These are phyloP conservation scores for Chaetomium olivaceum DNA, from an alignment of 2,329 filamentous ascomycete species.

Conservation along the genomic window DNA sequence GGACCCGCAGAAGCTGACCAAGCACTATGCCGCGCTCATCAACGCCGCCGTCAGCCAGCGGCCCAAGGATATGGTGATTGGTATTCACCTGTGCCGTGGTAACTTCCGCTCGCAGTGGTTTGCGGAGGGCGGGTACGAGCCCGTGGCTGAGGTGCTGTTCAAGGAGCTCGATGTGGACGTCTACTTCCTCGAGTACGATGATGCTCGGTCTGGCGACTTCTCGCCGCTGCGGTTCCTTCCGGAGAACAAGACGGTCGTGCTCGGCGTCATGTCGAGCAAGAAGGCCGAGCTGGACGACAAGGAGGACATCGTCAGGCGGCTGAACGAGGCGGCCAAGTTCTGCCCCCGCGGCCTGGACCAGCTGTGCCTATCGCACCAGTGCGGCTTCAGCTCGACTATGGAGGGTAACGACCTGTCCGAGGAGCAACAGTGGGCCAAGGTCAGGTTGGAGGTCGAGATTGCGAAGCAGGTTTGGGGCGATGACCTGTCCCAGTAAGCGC, in stretches of 20 bases:
- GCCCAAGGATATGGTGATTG: constrained; percentile 55
- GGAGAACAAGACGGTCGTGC: constrained; percentile 55
- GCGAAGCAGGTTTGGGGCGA: constrained; percentile 59
- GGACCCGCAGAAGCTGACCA: constrained; percentile 49
- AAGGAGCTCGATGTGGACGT: constrained; percentile 57
- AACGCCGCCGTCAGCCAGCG: constrained; percentile 54
- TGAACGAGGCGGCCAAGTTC: constrained; percentile 48
- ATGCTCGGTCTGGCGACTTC: constrained; percentile 57
- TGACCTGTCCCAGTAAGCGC: constrained; percentile 40
- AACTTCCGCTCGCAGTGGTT: constrained; percentile 61
- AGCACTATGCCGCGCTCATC: constrained; percentile 56
- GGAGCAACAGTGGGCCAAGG: constrained; percentile 60
- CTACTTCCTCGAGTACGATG: constrained; percentile 62
- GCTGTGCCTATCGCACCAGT: constrained; percentile 59
- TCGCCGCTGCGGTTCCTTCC: constrained; percentile 55
- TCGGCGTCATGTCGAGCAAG: constrained; percentile 58
- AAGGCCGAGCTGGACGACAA: constrained; percentile 57
- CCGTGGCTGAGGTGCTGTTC: constrained; percentile 58
- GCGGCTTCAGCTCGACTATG: constrained; percentile 57
- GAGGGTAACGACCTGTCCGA: constrained; percentile 58
- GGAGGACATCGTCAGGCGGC: constrained; percentile 41
- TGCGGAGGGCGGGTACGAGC: constrained; percentile 59
- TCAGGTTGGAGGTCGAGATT: constrained; percentile 55
- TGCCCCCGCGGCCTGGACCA: constrained; percentile 56
- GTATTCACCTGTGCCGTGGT: constrained; percentile 58